phyloP scores from a whole-genome alignment of 257 asterid species.

The Oldenlandia corymbosa region DNA sequence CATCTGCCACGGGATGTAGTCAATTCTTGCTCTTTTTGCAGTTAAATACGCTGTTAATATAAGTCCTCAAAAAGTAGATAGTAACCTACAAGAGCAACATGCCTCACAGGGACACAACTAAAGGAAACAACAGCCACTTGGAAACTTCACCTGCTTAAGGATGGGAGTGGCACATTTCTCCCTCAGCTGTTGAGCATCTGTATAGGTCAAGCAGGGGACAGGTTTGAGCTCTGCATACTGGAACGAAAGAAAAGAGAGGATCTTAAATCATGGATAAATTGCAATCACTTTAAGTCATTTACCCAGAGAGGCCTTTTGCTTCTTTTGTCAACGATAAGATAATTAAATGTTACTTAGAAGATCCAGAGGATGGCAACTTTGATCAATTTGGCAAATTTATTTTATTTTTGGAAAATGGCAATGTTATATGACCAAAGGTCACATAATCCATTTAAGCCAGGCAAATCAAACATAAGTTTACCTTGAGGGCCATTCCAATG shows the following conservation, averaged over 20 bases:
- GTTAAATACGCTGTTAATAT: not conserved
- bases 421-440: not conserved
- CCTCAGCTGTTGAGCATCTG: conserved; percentile 69
- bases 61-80: not conserved
- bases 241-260: conserved; percentile 18
- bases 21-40: not conserved
- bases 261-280: conserved; percentile 1
- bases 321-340: conserved; percentile 7
- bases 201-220: conserved; percentile 84
- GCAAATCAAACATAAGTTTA: conserved; percentile 17
- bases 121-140: conserved; percentile 2
- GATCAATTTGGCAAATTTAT: not conserved
- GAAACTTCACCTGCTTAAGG: conserved; percentile 69
- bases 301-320: not conserved
- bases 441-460: not conserved
- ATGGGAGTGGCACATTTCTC: conserved; percentile 89
- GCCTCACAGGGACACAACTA: conserved; percentile 1
- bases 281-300: not conserved
- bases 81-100: not conserved
- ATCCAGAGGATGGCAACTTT: not conserved
- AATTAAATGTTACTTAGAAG: not conserved
- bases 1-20: not conserved
- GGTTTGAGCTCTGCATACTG: conserved; percentile 99
- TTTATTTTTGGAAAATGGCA: no score
- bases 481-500: conserved; percentile 99